A percentile compares a stretch with the other conserved stretches of the same genome.
Evolutionary conservation across 768 basidiomycete genomes (phyloP).

Genomic region (Kwoniella mangroviensis): DNA sequence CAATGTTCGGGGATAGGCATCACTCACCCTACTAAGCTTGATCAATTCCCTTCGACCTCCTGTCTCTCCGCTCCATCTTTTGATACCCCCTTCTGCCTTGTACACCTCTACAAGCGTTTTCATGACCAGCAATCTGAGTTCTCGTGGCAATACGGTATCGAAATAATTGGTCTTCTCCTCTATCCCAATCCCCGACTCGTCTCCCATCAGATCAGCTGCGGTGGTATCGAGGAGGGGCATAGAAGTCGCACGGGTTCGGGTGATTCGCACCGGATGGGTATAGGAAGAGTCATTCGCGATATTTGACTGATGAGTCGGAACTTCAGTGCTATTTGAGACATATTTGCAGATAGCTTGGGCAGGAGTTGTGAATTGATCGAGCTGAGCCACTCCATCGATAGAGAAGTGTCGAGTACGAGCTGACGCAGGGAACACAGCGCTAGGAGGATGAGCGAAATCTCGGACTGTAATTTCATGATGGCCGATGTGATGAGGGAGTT

Average conservation of each 20-base stretch:
- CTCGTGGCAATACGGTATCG: slow-evolving; percentile 36
- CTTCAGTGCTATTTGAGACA: background rate
- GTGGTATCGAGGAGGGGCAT: slow-evolving; percentile 12
- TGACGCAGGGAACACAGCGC: background rate
- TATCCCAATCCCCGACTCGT: background rate
- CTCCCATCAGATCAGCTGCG: background rate
- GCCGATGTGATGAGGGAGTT: background rate
- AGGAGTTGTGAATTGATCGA: background rate
- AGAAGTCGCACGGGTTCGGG: slow-evolving; percentile 1
- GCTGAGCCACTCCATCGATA: background rate
- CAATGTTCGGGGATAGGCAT: background rate
- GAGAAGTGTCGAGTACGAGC: slow-evolving; percentile 6
- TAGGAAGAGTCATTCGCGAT: background rate
- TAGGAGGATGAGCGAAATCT: slow-evolving; percentile 6
- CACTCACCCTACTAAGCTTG: slow-evolving; percentile 42
- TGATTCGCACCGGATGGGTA: slow-evolving; percentile 2
- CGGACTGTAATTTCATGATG: slow-evolving; percentile 7
- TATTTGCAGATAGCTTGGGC: background rate
- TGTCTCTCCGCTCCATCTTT: slow-evolving; percentile 33
- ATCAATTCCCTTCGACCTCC: slow-evolving; percentile 41
- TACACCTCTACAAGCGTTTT: slow-evolving; percentile 19
- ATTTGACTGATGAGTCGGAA: background rate
- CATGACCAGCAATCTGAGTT: slow-evolving; percentile 39
- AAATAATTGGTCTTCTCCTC: slow-evolving; percentile 24
- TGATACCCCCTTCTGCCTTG: slow-evolving; percentile 4